Percentiles rank a stretch among this genome's conserved stretches.
These are phyloP conservation scores for Trypanosoma caninum DNA, from an alignment of 208 protist genomes.

Conservation along the genomic window DNA sequence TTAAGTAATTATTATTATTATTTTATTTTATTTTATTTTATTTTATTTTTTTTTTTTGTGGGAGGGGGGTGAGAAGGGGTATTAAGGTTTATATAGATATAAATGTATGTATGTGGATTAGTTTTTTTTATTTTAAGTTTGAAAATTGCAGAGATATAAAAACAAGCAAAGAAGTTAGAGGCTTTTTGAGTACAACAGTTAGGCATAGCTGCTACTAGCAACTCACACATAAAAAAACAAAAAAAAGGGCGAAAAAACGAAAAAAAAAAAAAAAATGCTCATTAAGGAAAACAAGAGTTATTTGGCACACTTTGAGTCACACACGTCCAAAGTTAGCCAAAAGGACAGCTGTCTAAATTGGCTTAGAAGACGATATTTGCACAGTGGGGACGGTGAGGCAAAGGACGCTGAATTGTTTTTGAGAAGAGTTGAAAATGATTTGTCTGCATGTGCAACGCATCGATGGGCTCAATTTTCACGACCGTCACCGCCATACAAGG, in stretches of 20 bases:
- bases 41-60: too few relatives aligned
- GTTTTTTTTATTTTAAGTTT: too few relatives aligned
- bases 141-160: too few relatives aligned
- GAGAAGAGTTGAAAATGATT: conserved; percentile 37
- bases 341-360: conserved; percentile 50
- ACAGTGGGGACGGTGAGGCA: not conserved
- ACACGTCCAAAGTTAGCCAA: conserved; percentile 10
- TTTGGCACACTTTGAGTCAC: conserved; percentile 19
- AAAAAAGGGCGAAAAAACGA: not conserved
- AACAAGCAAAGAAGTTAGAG: too few relatives aligned
- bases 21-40: too few relatives aligned
- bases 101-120: conserved; percentile 1
- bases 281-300: not conserved
- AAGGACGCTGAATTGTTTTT: conserved; percentile 7
- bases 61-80: too few relatives aligned
- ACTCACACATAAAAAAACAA: not conserved
- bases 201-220: too few relatives aligned
- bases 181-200: too few relatives aligned
- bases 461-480: conserved; percentile 47
- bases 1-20: too few relatives aligned
- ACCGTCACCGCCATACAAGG: conserved; percentile 31
- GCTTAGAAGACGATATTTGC: conserved; percentile 24
- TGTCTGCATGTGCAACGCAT: conserved; percentile 37
- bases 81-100: too few relatives aligned
- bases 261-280: not conserved